Percentiles rank a stretch among this genome's conserved stretches.
These are phyloP conservation scores for Ananas comosus DNA, from an alignment of 176 grass and related monocot species.

Conservation along the genomic window DNA sequence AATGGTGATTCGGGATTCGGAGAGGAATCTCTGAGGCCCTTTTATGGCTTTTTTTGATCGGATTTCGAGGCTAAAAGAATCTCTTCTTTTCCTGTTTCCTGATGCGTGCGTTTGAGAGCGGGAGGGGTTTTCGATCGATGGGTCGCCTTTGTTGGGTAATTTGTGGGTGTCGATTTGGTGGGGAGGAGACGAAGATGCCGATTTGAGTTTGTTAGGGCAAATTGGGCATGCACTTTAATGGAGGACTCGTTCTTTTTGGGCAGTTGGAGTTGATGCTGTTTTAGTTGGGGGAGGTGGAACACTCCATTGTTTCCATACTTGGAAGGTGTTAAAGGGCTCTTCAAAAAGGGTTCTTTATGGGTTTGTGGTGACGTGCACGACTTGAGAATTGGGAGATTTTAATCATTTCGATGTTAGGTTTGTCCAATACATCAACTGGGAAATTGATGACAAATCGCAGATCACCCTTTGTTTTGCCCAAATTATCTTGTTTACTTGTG, in stretches of 20 bases:
- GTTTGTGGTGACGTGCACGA: not conserved
- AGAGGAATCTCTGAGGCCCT: not conserved
- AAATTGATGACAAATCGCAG: not conserved
- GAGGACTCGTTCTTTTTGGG: not conserved
- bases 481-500: no score
- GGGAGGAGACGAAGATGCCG: not conserved
- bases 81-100: not conserved
- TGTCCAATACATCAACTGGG: not conserved
- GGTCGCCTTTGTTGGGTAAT: slow-evolving; percentile 10
- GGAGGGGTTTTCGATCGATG: slow-evolving; percentile 1
- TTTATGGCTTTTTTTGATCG: not conserved
- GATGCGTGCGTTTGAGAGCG: slow-evolving; percentile 10
- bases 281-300: not conserved
- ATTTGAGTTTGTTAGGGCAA: not conserved
- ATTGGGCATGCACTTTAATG: not conserved
- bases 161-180: not conserved
- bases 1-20: not conserved
- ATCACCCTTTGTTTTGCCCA: no score
- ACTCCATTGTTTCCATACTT: slow-evolving; percentile 4
- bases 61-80: not conserved
- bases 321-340: slow-evolving; percentile 2
- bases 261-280: slow-evolving; percentile 6
- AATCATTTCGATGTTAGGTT: not conserved
- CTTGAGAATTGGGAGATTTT: slow-evolving; percentile 4
- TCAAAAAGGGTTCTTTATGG: slow-evolving; percentile 12